phyloP scores from a whole-genome alignment of 345 rosid genomes.

The Citrus hindsii region DNA sequence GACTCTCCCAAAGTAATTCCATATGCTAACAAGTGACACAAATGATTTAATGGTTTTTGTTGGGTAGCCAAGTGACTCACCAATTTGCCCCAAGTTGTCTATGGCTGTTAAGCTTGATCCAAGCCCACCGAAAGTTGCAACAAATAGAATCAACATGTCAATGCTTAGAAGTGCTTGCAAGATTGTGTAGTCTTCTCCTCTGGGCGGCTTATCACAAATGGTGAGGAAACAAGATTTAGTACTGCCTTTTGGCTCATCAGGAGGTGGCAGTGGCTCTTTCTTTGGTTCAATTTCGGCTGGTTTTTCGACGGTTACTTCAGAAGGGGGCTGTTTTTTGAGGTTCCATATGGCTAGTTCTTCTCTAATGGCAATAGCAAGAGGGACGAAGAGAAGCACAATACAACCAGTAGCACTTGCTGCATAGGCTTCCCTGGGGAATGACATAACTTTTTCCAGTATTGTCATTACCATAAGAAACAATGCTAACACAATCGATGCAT shows the following conservation, averaged over 20 bases:
- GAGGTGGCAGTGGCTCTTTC: neutral
- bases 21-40: slow-evolving; percentile 80
- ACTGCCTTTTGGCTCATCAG: slow-evolving; percentile 5
- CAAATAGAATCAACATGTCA: slow-evolving; percentile 64
- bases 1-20: slow-evolving; percentile 88
- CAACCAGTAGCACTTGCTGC: slow-evolving; percentile 42
- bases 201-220: slow-evolving; percentile 48
- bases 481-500: slow-evolving; percentile 54
- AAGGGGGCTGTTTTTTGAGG: slow-evolving; percentile 32
- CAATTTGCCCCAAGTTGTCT: slow-evolving; percentile 88
- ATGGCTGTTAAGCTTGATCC: slow-evolving; percentile 81
- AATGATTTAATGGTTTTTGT: slow-evolving; percentile 52
- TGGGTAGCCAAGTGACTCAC: slow-evolving; percentile 81
- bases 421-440: slow-evolving; percentile 51
- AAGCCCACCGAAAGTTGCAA: slow-evolving; percentile 66
- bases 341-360: slow-evolving; percentile 67
- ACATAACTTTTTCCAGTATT: slow-evolving; percentile 44
- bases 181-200: slow-evolving; percentile 92
- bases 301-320: slow-evolving; percentile 23
- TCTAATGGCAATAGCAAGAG: slow-evolving; percentile 51
- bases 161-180: slow-evolving; percentile 71
- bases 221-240: slow-evolving; percentile 46
- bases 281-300: slow-evolving; percentile 20
- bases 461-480: slow-evolving; percentile 70
- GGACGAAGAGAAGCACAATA: slow-evolving; percentile 55